A percentile compares a stretch with the other conserved stretches of the same genome.
phyloP scores from a whole-genome alignment of 2,329 filamentous ascomycete genomes.

The Neonectria magnoliae region DNA sequence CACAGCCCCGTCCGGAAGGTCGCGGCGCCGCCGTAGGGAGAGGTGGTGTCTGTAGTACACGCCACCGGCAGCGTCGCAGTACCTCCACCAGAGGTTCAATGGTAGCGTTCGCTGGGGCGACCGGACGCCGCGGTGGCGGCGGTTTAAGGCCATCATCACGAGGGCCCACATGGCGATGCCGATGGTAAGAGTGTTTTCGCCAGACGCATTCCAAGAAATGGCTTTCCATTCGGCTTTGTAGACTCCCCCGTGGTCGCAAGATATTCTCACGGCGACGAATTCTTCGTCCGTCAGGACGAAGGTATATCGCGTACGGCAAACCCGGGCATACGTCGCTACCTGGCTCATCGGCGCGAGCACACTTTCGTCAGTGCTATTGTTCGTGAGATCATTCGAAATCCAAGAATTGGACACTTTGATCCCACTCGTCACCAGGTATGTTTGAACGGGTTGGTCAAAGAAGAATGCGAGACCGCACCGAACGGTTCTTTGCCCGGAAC shows the following conservation, averaged over 20 bases:
- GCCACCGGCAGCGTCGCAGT: neutral
- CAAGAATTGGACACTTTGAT: neutral
- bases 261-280: neutral
- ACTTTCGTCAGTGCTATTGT: no score
- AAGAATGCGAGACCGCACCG: neutral
- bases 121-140: neutral
- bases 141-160: neutral
- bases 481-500: neutral
- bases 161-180: neutral
- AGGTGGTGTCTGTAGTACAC: neutral
- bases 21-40: neutral
- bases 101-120: neutral
- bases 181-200: neutral
- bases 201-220: neutral
- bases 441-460: neutral
- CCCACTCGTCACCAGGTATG: neutral
- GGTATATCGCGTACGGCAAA: neutral
- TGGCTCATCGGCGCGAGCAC: neutral
- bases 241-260: no score
- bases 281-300: neutral
- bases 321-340: neutral
- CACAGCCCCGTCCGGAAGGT: neutral
- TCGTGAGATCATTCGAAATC: neutral
- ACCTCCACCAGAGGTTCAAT: neutral
- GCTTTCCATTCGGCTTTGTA: neutral